phyloP scores from a whole-genome alignment of 176 grass and related monocot species.

The Bonia amplexicaulis region DNA sequence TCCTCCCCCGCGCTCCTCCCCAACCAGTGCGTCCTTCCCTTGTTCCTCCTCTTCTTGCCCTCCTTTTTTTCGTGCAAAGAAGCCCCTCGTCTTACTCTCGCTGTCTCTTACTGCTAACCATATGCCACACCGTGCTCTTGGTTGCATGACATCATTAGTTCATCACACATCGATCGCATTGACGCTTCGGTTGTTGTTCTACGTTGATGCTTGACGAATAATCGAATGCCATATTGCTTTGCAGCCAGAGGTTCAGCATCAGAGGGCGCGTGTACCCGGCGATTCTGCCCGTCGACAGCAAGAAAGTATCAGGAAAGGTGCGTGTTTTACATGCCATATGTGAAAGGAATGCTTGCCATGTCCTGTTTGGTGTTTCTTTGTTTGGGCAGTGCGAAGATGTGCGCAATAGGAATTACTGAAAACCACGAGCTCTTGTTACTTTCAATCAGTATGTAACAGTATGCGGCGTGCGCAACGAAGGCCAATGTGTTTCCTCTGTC shows the following conservation, averaged over 20 bases:
- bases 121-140: too few relatives aligned
- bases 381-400: neutral
- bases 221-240: neutral
- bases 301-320: conserved; percentile 61
- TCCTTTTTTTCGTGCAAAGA: neutral
- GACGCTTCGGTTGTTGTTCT: too few relatives aligned
- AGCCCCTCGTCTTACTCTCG: neutral
- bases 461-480: neutral
- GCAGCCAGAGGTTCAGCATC: conserved; percentile 68
- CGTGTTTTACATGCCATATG: neutral
- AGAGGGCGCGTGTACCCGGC: conserved; percentile 80
- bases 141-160: too few relatives aligned
- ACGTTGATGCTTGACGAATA: too few relatives aligned
- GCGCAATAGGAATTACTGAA: too few relatives aligned
- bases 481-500: neutral
- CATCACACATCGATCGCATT: too few relatives aligned
- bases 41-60: too few relatives aligned
- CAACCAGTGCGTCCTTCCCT: conserved; percentile 32
- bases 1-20: conserved; percentile 49
- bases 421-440: neutral
- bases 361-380: neutral
- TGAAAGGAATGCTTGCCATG: neutral
- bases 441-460: neutral
- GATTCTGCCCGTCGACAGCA: conserved; percentile 54
- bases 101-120: too few relatives aligned